These are phyloP conservation scores for Austroboletus novae-zelandiae DNA, from an alignment of 1,284 basidiomycete species.

Conservation along the genomic window DNA sequence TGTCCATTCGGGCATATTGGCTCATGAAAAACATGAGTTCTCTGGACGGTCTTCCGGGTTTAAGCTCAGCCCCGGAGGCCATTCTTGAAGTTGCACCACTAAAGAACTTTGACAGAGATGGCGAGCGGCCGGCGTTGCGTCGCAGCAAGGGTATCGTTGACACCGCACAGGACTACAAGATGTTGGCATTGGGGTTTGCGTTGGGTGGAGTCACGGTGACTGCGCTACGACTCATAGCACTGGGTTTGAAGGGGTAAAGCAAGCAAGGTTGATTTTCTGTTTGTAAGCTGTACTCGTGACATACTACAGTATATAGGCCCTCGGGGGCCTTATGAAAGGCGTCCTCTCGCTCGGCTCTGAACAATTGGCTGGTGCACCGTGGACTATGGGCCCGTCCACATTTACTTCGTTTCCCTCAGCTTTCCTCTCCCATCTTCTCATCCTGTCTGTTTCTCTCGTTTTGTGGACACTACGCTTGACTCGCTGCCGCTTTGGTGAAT, in stretches of 20 bases:
- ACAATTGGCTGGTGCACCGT: no score
- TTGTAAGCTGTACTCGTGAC: no score
- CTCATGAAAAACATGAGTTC: constrained; percentile 41
- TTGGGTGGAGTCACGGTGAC: constrained; percentile 10
- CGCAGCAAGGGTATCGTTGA: neutral
- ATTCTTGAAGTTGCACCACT: constrained; percentile 9
- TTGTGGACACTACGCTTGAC: no score
- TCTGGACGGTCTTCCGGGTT: constrained; percentile 49
- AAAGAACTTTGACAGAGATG: constrained; percentile 18
- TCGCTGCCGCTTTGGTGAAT: no score
- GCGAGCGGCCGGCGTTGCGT: constrained; percentile 9
- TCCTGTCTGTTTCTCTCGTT: no score
- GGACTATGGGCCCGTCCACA: no score
- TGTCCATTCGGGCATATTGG: constrained; percentile 48
- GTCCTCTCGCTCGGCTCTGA: no score
- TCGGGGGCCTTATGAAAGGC: no score
- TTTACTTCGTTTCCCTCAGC: no score
- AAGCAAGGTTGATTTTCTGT: neutral
- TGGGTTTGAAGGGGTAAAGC: constrained; percentile 4
- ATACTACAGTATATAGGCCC: no score
- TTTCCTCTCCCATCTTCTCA: no score
- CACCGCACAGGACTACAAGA: neutral
- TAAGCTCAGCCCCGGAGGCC: constrained; percentile 28
- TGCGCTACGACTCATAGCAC: constrained; percentile 1
- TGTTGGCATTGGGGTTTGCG: constrained; percentile 18